phyloP scores from a whole-genome alignment of 139 green algal genomes.

The Pseudopediastrum boryanum region DNA sequence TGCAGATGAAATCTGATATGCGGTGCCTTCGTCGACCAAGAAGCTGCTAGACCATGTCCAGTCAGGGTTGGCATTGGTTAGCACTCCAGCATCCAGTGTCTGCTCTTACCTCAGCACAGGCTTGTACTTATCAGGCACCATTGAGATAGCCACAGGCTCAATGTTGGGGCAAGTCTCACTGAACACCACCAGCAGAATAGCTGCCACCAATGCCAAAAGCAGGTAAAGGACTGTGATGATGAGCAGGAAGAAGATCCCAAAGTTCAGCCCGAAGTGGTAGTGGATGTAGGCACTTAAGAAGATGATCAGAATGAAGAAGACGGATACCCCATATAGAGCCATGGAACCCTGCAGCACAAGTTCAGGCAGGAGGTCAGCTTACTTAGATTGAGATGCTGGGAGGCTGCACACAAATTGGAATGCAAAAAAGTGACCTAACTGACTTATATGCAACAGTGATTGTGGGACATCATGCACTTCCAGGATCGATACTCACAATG shows the following conservation, averaged over 20 bases:
- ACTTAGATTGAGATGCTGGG: no score
- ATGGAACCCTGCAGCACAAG: neutral
- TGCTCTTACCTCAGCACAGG: conserved; percentile 15
- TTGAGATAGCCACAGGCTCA: conserved; percentile 3
- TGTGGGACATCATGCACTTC: no score
- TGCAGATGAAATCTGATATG: no score
- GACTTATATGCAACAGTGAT: no score
- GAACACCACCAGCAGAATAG: conserved; percentile 14
- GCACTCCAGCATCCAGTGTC: no score
- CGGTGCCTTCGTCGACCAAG: no score
- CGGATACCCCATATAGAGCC: conserved; percentile 32
- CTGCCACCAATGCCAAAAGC: conserved; percentile 12
- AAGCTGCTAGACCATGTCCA: no score
- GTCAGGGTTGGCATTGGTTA: no score
- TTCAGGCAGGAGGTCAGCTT: neutral
- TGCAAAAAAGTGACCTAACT: no score
- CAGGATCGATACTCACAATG: no score
- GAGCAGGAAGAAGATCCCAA: neutral
- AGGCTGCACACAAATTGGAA: no score
- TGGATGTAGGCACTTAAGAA: conserved; percentile 2
- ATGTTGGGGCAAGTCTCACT: conserved; percentile 2
- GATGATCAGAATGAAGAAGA: conserved; percentile 27
- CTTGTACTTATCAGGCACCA: neutral
- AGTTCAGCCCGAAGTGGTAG: conserved; percentile 39
- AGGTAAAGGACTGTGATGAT: conserved; percentile 30